Percentiles rank a stretch among this genome's conserved stretches.
Evolutionary conservation across 768 basidiomycete species (phyloP).

Genomic region (Tricholoma terreum): DNA sequence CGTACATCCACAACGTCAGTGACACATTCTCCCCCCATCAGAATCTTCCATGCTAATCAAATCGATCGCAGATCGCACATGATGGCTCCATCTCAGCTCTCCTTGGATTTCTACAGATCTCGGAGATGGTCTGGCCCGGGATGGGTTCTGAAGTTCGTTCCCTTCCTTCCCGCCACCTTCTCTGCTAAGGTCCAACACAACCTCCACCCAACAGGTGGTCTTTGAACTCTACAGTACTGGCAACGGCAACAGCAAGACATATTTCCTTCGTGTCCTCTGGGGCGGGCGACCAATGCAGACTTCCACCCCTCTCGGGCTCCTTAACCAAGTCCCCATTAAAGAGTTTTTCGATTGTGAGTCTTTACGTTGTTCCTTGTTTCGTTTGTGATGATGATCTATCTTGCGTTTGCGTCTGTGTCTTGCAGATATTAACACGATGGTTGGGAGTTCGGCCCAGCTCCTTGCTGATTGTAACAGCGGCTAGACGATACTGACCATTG

Average conservation of each 20-base stretch:
- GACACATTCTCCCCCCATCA: neutral
- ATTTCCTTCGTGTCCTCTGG: conserved; percentile 49
- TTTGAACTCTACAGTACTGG: conserved; percentile 41
- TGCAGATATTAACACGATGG: conserved; percentile 39
- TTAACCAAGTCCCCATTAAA: conserved; percentile 43
- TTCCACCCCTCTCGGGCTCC: conserved; percentile 42
- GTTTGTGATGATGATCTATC: neutral
- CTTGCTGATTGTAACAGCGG: conserved; percentile 27
- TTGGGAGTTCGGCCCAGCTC: conserved; percentile 34
- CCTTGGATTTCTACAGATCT: conserved; percentile 47
- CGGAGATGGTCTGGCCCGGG: conserved; percentile 54
- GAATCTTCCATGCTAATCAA: neutral
- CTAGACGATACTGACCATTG: neutral
- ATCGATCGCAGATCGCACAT: conserved; percentile 36
- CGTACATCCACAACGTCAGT: conserved; percentile 43
- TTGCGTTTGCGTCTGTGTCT: too few species aligned
- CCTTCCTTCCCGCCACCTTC: neutral
- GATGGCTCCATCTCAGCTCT: conserved; percentile 49
- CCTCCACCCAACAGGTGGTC: conserved; percentile 24
- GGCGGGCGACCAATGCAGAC: conserved; percentile 48
- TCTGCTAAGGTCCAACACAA: neutral
- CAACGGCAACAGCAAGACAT: conserved; percentile 2
- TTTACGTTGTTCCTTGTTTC: neutral
- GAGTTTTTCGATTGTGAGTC: conserved; percentile 42
- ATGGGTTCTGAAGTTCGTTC: conserved; percentile 46